Base-by-base conservation (phyloP, 2,329 filamentous ascomycete genomes). In the Clarireedia monteithiana region DNA sequence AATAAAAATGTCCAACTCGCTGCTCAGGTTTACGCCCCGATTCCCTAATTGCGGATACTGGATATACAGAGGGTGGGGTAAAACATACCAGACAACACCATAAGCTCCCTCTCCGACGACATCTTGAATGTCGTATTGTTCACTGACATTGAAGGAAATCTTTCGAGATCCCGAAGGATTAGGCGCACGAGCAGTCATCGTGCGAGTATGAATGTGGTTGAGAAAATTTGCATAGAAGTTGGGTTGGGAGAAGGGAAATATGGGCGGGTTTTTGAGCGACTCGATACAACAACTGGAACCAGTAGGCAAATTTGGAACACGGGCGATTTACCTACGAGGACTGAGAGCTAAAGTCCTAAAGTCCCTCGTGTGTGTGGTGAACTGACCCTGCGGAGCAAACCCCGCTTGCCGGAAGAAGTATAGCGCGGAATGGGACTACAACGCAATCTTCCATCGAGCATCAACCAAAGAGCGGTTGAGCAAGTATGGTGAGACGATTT, bases 81-180 rank as follows among this genome's bases (percentile, higher is more conserved):
- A 38, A 17, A 20, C 26, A 72, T 81, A 96, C 91, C 94, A 97
- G 64, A 99, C 94, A 63, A 99, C 92, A 72, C 94, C 94, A 70
- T 99, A 99, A 63, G 94, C 94, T 69, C 94, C 94, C 75, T 99
- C 94, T 65, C 94, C 94, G 59, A 99, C 95, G 49, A 99, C 94
- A 85, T 99, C 94, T 73, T 97, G 92, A 64, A 99, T 99, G 70
- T 99, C 94, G 72, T 99, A 99, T 74, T 99, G 94, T 74, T 99
- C 94, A 69, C 91, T 96, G 61, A 99, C 94, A 70, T 99, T 99
- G 85, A 99, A 99, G 56, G 91, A 97, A 72, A 99, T 99, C 82
- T 97, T 99, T 71, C 94, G 83, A 66, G 84, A 86, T 66, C 81
- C 81, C 67, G 79, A 74, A 24, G 66, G 65, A 61, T 70, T 70